These are phyloP conservation scores for Chlamydomonas sphaeroides DNA, from an alignment of 139 green algal genomes.

Conservation along the genomic window DNA sequence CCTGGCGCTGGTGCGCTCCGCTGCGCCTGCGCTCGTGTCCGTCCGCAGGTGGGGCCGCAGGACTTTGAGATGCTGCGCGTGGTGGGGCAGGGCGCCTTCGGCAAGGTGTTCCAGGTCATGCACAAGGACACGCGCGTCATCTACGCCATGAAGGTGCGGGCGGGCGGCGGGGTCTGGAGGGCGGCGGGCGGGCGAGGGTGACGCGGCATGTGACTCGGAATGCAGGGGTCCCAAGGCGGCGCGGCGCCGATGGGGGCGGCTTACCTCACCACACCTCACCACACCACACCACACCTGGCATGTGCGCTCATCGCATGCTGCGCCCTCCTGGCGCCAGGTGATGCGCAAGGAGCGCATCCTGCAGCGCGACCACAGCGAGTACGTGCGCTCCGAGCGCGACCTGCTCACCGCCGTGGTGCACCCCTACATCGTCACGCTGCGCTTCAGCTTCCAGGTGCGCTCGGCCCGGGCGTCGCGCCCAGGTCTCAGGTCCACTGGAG, in stretches of 20 bases:
- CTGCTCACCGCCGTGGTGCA: conserved; percentile 92
- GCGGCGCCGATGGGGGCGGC: no score
- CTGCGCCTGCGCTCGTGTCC: no score
- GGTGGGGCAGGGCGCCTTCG: conserved; percentile 96
- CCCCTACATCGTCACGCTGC: conserved; percentile 96
- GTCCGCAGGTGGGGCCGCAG: no score
- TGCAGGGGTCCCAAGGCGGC: no score
- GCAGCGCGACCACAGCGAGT: conserved; percentile 90
- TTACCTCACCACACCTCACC: no score
- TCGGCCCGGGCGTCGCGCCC: no score
- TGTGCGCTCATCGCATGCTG: no score
- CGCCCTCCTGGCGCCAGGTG: conserved; percentile 40
- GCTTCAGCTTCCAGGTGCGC: conserved; percentile 92
- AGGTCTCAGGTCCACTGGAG: not conserved
- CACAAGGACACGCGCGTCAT: conserved; percentile 71
- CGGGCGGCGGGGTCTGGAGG: no score
- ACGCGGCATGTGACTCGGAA: no score
- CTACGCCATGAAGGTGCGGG: conserved; percentile 94
- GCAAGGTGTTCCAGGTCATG: conserved; percentile 85
- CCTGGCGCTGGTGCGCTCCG: no score
- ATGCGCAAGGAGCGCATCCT: conserved; percentile 91
- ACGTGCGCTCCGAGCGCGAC: conserved; percentile 91
- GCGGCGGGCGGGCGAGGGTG: no score
- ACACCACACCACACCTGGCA: no score
- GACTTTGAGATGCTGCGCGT: conserved; percentile 96